A percentile compares a stretch with the other conserved stretches of the same genome.
Conservation (phyloP, 2,329 filamentous ascomycete genomes). For the Fusarium sulawesiense region DNA sequence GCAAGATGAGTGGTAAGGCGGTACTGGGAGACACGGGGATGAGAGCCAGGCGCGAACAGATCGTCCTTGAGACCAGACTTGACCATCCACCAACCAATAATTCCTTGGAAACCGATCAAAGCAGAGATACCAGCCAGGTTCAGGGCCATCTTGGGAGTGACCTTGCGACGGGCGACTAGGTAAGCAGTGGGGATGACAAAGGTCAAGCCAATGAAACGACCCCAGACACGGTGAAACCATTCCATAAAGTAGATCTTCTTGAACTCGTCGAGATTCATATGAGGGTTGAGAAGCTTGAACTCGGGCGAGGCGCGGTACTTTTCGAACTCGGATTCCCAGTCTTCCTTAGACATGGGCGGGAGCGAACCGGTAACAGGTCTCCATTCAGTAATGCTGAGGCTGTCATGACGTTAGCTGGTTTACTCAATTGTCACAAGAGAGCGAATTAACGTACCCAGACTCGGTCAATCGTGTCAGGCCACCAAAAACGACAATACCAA, state of each 20-base stretch:
- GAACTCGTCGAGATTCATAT: slow-evolving; percentile 94
- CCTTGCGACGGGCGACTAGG: slow-evolving; percentile 83
- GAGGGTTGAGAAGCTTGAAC: slow-evolving; percentile 89
- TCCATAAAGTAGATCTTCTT: slow-evolving; percentile 99
- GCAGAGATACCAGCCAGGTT: slow-evolving; percentile 85
- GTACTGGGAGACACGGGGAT: slow-evolving; percentile 95
- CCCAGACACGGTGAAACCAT: slow-evolving; percentile 96
- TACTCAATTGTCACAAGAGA: not conserved
- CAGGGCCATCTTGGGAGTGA: slow-evolving; percentile 80
- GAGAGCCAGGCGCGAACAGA: slow-evolving; percentile 88
- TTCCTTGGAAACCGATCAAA: slow-evolving; percentile 93
- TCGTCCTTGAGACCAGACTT: slow-evolving; percentile 96
- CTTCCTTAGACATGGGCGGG: slow-evolving; percentile 79
- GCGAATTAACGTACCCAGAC: slow-evolving; percentile 77
- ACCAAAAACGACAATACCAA: slow-evolving; percentile 96
- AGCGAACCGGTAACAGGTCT: slow-evolving; percentile 92
- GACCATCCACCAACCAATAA: slow-evolving; percentile 99
- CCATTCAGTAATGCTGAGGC: slow-evolving; percentile 99
- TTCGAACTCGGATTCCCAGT: slow-evolving; percentile 93
- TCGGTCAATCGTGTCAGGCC: slow-evolving; percentile 94
- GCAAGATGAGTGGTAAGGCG: slow-evolving; percentile 89
- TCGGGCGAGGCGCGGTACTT: slow-evolving; percentile 95
- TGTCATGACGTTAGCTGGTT: slow-evolving; percentile 51
- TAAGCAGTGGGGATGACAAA: slow-evolving; percentile 91
- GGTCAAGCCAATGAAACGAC: slow-evolving; percentile 87